Conservation (phyloP, 2,329 filamentous ascomycete genomes). For the Tolypocladium paradoxum region DNA sequence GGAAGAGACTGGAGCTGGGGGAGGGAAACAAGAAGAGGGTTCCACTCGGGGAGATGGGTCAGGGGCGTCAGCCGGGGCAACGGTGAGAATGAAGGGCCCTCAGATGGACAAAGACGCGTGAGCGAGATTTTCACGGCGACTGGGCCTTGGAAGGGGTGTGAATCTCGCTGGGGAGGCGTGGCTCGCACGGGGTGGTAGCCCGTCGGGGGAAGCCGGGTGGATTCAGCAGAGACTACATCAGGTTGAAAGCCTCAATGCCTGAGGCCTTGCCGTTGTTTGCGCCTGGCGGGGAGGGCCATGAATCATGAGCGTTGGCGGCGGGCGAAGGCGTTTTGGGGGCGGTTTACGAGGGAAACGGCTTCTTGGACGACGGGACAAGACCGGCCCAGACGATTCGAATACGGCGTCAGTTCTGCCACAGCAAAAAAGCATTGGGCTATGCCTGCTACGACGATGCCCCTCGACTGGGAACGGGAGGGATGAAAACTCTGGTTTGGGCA, state of each 20-base stretch:
- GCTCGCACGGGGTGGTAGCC: constrained; percentile 16
- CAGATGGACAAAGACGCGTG: constrained; percentile 8
- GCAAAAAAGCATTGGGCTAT: neutral
- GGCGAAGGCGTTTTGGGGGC: neutral
- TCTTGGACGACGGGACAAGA: neutral
- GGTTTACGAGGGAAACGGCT: neutral
- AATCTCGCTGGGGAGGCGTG: constrained; percentile 12
- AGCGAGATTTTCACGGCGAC: constrained; percentile 19
- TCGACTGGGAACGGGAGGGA: neutral
- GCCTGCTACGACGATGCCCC: neutral
- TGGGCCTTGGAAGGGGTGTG: constrained; percentile 12
- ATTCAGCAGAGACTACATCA: constrained; percentile 9
- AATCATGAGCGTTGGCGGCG: constrained; percentile 3
- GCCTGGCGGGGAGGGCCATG: constrained; percentile 4
- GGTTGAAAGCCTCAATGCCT: constrained; percentile 15
- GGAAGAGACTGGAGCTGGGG: constrained; percentile 25
- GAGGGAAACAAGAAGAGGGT: constrained; percentile 20
- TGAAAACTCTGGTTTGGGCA: constrained; percentile 4
- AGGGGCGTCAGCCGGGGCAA: constrained; percentile 24
- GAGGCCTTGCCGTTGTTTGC: constrained; percentile 13
- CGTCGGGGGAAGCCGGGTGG: constrained; percentile 25
- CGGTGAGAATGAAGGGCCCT: constrained; percentile 15
- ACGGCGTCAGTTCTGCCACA: neutral
- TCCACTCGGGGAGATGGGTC: constrained; percentile 20
- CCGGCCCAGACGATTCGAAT: neutral